Percentiles rank a stretch among this genome's conserved stretches.
Evolutionary conservation across 139 green algal genomes (phyloP).

Genomic region (Micromonas commoda): DNA sequence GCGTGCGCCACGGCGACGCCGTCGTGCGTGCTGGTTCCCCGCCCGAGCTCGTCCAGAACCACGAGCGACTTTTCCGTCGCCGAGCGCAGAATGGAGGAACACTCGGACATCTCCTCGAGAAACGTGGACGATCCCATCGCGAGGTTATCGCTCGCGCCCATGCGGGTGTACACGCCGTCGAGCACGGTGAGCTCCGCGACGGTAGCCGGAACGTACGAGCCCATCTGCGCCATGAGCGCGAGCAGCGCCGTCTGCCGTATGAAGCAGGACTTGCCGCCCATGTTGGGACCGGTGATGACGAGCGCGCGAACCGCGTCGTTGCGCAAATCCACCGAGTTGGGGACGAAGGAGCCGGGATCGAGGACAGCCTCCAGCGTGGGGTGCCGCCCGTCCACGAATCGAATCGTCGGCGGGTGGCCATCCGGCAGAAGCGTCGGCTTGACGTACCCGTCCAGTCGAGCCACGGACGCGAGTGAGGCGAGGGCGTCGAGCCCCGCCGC

Average conservation of each 20-base stretch:
- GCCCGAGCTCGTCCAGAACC: constrained; percentile 65
- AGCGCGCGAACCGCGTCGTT: background rate
- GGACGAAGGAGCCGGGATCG: background rate
- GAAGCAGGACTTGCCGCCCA: constrained; percentile 34
- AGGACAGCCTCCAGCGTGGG: constrained; percentile 12
- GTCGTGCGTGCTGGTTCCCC: constrained; percentile 53
- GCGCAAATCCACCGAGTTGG: background rate
- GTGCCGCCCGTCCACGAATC: constrained; percentile 1
- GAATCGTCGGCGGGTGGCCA: background rate
- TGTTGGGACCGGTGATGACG: constrained; percentile 41
- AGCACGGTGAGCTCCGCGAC: constrained; percentile 52
- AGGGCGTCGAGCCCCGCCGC: constrained; percentile 72
- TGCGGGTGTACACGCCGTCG: constrained; percentile 77
- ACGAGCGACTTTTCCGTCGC: constrained; percentile 58
- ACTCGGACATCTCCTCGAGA: constrained; percentile 70
- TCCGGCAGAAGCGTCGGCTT: constrained; percentile 2
- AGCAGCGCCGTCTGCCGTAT: constrained; percentile 54
- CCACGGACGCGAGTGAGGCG: constrained; percentile 52
- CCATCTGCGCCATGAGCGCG: constrained; percentile 83
- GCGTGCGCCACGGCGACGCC: constrained; percentile 56
- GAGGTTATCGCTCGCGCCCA: constrained; percentile 82
- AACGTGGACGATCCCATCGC: constrained; percentile 63
- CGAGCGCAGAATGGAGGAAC: constrained; percentile 54
- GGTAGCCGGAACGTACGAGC: constrained; percentile 74
- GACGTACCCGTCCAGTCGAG: constrained; percentile 40